phyloP scores from a whole-genome alignment of 805 yeast genomes.

The Sungouiella blattae region DNA sequence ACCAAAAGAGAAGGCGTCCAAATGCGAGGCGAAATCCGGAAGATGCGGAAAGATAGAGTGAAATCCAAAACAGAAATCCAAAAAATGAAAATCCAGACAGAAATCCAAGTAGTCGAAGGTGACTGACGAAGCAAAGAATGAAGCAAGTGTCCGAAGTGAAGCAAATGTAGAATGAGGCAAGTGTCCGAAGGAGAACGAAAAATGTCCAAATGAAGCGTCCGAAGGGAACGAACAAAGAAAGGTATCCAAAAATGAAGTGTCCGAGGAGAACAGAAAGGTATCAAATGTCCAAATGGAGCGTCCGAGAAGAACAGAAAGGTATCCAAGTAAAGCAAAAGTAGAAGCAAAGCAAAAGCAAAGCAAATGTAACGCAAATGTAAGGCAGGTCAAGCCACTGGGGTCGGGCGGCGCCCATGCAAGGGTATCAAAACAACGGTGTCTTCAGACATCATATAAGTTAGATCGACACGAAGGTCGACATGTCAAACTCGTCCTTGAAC shows the following conservation, averaged over 20 bases:
- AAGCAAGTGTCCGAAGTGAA: too few species aligned
- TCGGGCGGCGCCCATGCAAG: not conserved
- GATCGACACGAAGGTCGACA: constrained; percentile 8
- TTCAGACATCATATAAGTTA: constrained; percentile 1
- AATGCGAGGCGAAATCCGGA: too few species aligned
- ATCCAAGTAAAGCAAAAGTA: not conserved
- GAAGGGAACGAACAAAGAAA: not conserved
- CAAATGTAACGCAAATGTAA: not conserved
- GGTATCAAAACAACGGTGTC: not conserved
- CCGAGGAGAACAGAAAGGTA: not conserved
- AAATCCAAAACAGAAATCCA: not conserved
- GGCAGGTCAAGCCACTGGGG: too few species aligned
- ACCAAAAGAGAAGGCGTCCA: too few species aligned
- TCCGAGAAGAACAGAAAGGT: not conserved
- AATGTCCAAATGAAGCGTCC: not conserved
- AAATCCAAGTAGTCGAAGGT: too few species aligned
- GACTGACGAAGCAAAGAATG: too few species aligned
- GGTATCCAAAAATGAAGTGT: not conserved
- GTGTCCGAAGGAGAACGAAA: not conserved
- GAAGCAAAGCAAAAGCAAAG: too few species aligned
- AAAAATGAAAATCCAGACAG: too few species aligned
- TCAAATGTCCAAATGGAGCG: not conserved
- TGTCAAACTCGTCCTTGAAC: constrained; percentile 27
- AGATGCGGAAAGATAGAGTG: not conserved
- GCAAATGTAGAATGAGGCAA: too few species aligned